Evolutionary conservation across 352 stramenopile genomes (phyloP), one percentile per base, ranked within the genome.

Genomic region (Phytophthora crassamura): DNA sequence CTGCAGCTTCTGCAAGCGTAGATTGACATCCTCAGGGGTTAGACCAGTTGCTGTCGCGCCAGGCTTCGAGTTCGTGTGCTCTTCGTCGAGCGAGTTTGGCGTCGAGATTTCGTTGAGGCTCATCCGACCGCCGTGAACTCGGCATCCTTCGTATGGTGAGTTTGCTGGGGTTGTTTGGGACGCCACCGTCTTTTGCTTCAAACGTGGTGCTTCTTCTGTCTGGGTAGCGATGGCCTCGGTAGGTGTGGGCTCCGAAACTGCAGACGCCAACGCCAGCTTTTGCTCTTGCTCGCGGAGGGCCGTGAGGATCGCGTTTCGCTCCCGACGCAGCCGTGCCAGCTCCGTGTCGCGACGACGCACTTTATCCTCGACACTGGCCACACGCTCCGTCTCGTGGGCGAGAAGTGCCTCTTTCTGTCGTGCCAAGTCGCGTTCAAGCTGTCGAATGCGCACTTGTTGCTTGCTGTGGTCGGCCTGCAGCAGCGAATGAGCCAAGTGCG

Each of bases 391-490:
- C 39, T 91, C 83, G 33, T 69, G 64, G 11, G 52, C 69, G 4
- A 79, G 67, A 10, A 74, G 64, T 10, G 74, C 51, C 11, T 90
- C 80, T 35, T 80, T 77, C 22, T 78, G 66, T 48, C 75, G 82
- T n/a, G 77, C 64, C 16, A 91, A 54, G 16, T 93, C 81, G 7
- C 82, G 66, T 55, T 91, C 81, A 1, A 93, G 66, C 49, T 90
- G 81, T 15, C 77, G 75, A 35, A 90, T 65, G 16, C 59, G 72
- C 15, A 88, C 56, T 30, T 92, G 78, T n/a, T 86, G 72, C 51
- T 91, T 91, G 43, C 61, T 61, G 33, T 84, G 75, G 38, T 90
- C 81, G 0, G 75, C 42, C 55, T 88, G 72, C 20, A 89, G 65
- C 18, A 82, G 33, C 11, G 71, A 79, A 35, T 90, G 76, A 9